These are phyloP conservation scores for Nicotiana otophora DNA, from an alignment of 257 asterid genomes.

Conservation along the genomic window DNA sequence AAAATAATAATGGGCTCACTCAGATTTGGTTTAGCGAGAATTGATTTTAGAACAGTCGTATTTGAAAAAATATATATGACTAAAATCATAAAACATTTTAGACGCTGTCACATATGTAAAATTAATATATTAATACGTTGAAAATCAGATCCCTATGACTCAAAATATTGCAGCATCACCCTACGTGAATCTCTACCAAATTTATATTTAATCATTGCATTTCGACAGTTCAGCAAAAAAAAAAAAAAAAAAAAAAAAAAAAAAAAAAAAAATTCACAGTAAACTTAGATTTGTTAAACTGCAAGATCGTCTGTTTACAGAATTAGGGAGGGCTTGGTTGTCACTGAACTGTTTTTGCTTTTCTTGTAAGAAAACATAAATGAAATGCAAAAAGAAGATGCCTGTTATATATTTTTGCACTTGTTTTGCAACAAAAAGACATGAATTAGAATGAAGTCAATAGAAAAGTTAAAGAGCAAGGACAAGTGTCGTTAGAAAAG, in stretches of 20 bases:
- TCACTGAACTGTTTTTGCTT: neutral
- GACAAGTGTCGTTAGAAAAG: neutral
- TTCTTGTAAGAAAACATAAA: neutral
- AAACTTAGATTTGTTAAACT: neutral
- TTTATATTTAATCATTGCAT: too few species aligned
- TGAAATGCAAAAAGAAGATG: neutral
- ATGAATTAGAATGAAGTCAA: neutral
- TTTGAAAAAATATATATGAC: neutral
- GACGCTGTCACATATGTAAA: neutral
- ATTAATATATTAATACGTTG: neutral
- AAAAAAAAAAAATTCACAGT: neutral
- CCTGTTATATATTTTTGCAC: neutral
- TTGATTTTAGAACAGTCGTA: neutral
- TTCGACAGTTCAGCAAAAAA: too few species aligned
- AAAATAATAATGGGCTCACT: neutral
- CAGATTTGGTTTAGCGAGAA: neutral
- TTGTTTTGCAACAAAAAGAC: neutral
- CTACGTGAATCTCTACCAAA: too few species aligned
- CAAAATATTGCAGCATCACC: too few species aligned
- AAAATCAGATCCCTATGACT: too few species aligned
- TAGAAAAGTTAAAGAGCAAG: neutral
- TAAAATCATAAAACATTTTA: neutral
- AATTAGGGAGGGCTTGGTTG: neutral
- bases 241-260: neutral
- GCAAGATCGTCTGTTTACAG: neutral